These are phyloP conservation scores for Rhizomucor pusillus DNA, from an alignment of 371 early-diverging fungal genomes.

Conservation along the genomic window DNA sequence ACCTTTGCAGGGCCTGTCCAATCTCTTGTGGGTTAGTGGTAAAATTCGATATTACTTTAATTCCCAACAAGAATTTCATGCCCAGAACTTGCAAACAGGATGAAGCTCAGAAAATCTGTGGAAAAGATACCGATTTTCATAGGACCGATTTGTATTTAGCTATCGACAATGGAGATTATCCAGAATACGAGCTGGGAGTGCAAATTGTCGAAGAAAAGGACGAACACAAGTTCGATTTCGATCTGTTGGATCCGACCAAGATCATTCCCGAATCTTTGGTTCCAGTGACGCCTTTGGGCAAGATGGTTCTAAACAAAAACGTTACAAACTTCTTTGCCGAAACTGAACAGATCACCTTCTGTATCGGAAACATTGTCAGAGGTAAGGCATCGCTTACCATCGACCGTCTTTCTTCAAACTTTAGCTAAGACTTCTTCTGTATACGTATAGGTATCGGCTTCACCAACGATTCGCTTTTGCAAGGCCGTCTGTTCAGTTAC, in stretches of 20 bases:
- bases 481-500: constrained; percentile 49
- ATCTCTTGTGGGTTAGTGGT: constrained; percentile 42
- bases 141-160: constrained; percentile 40
- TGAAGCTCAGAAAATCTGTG: constrained; percentile 43
- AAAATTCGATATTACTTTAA: no score
- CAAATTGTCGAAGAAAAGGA: constrained; percentile 39
- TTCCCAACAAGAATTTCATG: constrained; percentile 43
- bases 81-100: no score
- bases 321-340: constrained; percentile 51
- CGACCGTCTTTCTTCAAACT: no score
- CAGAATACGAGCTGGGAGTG: constrained; percentile 44
- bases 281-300: constrained; percentile 41
- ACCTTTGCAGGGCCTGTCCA: constrained; percentile 36
- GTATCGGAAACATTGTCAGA: constrained; percentile 27
- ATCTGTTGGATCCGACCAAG: constrained; percentile 51
- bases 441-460: constrained; percentile 40
- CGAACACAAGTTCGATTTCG: constrained; percentile 35
- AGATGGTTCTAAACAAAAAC: constrained; percentile 42
- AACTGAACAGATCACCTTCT: constrained; percentile 47
- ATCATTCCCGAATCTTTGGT: constrained; percentile 42
- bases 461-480: constrained; percentile 44
- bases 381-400: no score
- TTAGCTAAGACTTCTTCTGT: no score
- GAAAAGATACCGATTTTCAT: constrained; percentile 44
- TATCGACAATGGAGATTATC: constrained; percentile 42